A percentile compares a stretch with the other conserved stretches of the same genome.
These are phyloP conservation scores for Acacia confusa DNA, from an alignment of 306 rosid genomes.

Conservation along the genomic window DNA sequence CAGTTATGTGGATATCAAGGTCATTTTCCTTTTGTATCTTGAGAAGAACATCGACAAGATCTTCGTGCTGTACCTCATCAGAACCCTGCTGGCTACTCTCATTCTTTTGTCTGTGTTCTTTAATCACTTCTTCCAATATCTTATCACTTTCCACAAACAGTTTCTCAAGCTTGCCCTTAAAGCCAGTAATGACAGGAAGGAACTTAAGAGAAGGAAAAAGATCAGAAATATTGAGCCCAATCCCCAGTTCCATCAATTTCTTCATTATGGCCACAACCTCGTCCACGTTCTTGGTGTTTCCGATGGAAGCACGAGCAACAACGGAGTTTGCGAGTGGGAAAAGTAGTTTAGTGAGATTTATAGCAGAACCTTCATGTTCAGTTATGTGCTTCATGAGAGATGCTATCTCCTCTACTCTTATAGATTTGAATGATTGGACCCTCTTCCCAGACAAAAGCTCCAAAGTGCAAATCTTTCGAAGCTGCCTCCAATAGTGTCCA, in stretches of 20 bases:
- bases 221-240: conserved; percentile 18
- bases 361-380: conserved; percentile 12
- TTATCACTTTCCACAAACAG: too few species aligned
- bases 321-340: background rate
- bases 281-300: background rate
- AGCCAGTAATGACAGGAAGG: conserved; percentile 12
- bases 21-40: background rate
- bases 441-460: background rate
- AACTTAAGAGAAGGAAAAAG: conserved; percentile 19
- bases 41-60: conserved; percentile 21
- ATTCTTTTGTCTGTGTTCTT: too few species aligned
- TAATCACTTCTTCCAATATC: too few species aligned
- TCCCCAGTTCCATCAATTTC: background rate
- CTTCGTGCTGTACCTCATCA: background rate
- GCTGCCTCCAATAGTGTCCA: background rate
- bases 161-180: background rate
- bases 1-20: background rate
- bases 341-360: conserved; percentile 1
- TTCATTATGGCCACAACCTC: background rate
- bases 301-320: conserved; percentile 13
- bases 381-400: background rate
- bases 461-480: background rate
- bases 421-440: background rate
- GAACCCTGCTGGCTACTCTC: background rate
- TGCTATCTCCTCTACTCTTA: background rate